phyloP scores from a whole-genome alignment of 305 asterid species.

The Withania somnifera region DNA sequence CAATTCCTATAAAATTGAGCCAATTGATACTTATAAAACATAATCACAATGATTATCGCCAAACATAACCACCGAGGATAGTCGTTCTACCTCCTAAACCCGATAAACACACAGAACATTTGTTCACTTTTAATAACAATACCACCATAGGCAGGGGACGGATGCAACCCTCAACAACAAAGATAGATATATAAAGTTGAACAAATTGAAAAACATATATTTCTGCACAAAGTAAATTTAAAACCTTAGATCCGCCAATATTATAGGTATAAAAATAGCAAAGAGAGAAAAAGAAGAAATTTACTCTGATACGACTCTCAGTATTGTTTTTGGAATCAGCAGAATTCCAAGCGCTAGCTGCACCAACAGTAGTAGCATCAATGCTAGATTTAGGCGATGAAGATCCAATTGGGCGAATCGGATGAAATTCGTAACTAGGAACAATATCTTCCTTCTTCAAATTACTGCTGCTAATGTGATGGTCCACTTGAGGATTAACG shows the following conservation, averaged over 20 bases:
- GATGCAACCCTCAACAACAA: neutral
- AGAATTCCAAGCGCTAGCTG: constrained; percentile 62
- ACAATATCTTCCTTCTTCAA: constrained; percentile 29
- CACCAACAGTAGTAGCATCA: constrained; percentile 25
- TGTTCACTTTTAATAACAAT: neutral
- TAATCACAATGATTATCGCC: neutral
- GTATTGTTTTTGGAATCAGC: constrained; percentile 39
- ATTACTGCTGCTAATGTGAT: neutral
- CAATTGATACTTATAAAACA: neutral
- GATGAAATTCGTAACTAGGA: constrained; percentile 33
- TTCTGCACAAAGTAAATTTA: neutral
- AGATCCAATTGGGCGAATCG: constrained; percentile 32
- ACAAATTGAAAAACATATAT: neutral
- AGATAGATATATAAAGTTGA: neutral
- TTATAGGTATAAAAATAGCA: neutral
- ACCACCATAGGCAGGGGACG: neutral
- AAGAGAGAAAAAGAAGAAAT: neutral
- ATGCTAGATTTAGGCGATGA: constrained; percentile 28
- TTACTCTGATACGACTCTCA: constrained; percentile 42
- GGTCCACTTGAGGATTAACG: constrained; percentile 40
- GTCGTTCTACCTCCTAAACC: neutral
- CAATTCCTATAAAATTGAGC: neutral
- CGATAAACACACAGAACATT: neutral
- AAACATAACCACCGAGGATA: neutral
- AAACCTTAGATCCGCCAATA: neutral